Evolutionary conservation across 768 basidiomycete genomes (phyloP).

Genomic region (Pisolithus microcarpus): DNA sequence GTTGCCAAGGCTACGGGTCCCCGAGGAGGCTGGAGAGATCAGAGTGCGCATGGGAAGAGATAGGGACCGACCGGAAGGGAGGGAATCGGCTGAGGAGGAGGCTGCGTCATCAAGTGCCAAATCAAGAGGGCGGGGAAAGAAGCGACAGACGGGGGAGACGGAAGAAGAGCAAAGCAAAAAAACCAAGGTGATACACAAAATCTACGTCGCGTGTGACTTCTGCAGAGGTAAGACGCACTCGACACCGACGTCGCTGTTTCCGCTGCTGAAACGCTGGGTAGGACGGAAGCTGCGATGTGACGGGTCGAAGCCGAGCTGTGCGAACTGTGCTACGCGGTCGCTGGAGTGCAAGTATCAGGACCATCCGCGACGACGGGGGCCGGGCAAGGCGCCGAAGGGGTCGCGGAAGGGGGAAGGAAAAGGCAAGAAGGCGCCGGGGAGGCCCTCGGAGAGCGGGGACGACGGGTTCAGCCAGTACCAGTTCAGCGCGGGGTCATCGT

Average conservation of each 20-base stretch:
- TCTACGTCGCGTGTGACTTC: conserved; percentile 63
- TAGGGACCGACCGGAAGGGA: conserved; percentile 12
- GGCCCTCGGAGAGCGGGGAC: not conserved
- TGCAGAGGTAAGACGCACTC: conserved; percentile 56
- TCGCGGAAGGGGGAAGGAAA: conserved; percentile 32
- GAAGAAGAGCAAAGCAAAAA: conserved; percentile 18
- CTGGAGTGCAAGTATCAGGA: conserved; percentile 48
- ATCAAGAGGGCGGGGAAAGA: conserved; percentile 13
- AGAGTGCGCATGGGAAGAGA: conserved; percentile 1
- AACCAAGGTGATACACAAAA: conserved; percentile 18
- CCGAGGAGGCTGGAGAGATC: conserved; percentile 9
- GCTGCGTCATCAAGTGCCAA: not conserved
- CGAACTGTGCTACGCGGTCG: conserved; percentile 51
- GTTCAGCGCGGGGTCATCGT: not conserved
- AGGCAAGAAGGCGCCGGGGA: conserved; percentile 3
- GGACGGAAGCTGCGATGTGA: conserved; percentile 74
- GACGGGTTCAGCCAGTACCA: not conserved
- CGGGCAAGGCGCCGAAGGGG: conserved; percentile 67
- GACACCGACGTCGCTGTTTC: not conserved
- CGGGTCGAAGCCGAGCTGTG: conserved; percentile 55
- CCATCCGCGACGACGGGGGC: conserved; percentile 54
- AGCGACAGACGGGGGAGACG: conserved; percentile 10
- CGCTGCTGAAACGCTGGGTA: conserved; percentile 17
- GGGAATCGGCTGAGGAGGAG: conserved; percentile 1
- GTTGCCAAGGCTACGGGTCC: conserved; percentile 24